These are phyloP conservation scores for Malbranchea cinnamomea DNA, from an alignment of 2,329 filamentous ascomycete species.

Conservation along the genomic window DNA sequence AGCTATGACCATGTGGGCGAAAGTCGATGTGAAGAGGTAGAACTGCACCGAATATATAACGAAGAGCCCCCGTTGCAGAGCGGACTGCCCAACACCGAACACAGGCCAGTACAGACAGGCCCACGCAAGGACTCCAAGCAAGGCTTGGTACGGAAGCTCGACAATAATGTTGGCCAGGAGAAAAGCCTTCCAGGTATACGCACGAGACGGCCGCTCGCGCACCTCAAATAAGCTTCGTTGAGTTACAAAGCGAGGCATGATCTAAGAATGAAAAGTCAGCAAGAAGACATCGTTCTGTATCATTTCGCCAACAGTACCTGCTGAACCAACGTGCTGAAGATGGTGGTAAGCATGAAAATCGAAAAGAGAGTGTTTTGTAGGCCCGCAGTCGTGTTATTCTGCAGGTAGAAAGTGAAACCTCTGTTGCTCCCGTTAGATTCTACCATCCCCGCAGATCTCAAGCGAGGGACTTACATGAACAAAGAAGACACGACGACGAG, in stretches of 20 bases:
- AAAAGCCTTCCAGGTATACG: constrained; percentile 75
- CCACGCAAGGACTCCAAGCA: constrained; percentile 61
- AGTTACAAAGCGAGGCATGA: constrained; percentile 71
- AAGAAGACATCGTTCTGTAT: neutral
- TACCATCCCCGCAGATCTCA: neutral
- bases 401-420: constrained; percentile 64
- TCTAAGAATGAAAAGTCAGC: constrained; percentile 10
- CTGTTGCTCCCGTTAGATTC: constrained; percentile 46
- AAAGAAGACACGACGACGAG: constrained; percentile 49
- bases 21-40: constrained; percentile 67
- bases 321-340: constrained; percentile 41
- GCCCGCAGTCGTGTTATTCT: constrained; percentile 57
- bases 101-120: constrained; percentile 78
- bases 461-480: constrained; percentile 41
- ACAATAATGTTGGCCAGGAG: constrained; percentile 71
- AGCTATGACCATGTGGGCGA: constrained; percentile 63
- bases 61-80: constrained; percentile 61
- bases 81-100: constrained; percentile 41
- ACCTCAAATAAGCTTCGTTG: constrained; percentile 73
- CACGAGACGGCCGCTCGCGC: constrained; percentile 68
- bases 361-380: constrained; percentile 77
- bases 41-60: constrained; percentile 64
- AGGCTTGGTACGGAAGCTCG: constrained; percentile 70
- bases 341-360: constrained; percentile 58
- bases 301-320: constrained; percentile 23